phyloP scores from a whole-genome alignment of 2,329 filamentous ascomycete species.

The Alternaria arbusti region DNA sequence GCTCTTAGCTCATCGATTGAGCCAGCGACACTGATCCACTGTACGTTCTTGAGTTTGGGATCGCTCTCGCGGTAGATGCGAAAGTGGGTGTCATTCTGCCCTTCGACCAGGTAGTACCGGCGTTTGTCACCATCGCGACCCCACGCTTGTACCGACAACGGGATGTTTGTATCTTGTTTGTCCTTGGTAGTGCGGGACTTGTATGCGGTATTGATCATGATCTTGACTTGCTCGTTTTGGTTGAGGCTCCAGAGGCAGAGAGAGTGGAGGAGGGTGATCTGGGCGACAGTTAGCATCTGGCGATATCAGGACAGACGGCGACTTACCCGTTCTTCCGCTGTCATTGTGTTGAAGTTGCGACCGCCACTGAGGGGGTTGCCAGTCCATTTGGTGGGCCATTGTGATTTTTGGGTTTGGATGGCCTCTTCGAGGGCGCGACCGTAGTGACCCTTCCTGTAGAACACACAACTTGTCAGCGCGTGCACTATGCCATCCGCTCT shows the following conservation, averaged over 20 bases:
- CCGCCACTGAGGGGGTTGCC: slow-evolving; percentile 83
- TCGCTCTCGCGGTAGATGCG: slow-evolving; percentile 94
- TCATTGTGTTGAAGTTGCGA: slow-evolving; percentile 82
- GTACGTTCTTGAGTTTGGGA: slow-evolving; percentile 74
- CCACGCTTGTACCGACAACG: slow-evolving; percentile 89
- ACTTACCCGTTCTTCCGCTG: slow-evolving; percentile 77
- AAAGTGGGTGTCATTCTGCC: slow-evolving; percentile 91
- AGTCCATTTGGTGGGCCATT: slow-evolving; percentile 89
- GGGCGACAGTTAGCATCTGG: slow-evolving; percentile 28
- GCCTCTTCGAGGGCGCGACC: slow-evolving; percentile 93
- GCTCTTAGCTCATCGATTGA: slow-evolving; percentile 83
- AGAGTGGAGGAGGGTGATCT: slow-evolving; percentile 84
- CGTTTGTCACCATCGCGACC: slow-evolving; percentile 88
- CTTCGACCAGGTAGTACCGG: slow-evolving; percentile 92
- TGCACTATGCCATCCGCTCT: background rate
- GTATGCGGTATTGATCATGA: slow-evolving; percentile 77
- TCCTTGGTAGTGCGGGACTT: slow-evolving; percentile 78
- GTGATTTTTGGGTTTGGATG: slow-evolving; percentile 78
- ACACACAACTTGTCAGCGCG: slow-evolving; percentile 40
- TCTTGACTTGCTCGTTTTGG: slow-evolving; percentile 82
- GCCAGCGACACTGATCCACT: slow-evolving; percentile 93
- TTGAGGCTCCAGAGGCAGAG: slow-evolving; percentile 88
- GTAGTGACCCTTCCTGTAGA: slow-evolving; percentile 82
- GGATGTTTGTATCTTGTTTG: slow-evolving; percentile 79
- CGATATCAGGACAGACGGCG: background rate